Base-by-base conservation (phyloP, 129 eudicot species). In the Escallonia rubra region DNA sequence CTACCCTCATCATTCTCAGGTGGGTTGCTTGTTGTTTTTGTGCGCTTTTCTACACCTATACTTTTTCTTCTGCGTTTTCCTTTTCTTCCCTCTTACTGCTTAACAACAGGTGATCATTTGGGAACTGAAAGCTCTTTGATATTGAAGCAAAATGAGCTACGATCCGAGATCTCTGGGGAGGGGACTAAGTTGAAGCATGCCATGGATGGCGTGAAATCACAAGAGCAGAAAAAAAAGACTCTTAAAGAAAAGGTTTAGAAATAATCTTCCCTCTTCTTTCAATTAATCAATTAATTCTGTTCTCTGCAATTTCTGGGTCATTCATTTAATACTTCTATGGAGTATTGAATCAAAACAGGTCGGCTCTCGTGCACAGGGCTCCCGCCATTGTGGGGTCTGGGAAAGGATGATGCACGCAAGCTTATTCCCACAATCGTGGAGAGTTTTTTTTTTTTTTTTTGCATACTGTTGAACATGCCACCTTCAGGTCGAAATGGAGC, bases 171-270 rank as follows among this genome's bases (percentile, higher is more conserved):
- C 60, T 9, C 43, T 34, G 68, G 49, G 68, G 76, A 83, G 61
- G 81, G 72, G 56, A 55, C 55, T 43, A 70, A 70, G 63, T 64
- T 49, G 2, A 69, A 64, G 38, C 10, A 39, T 67, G 23, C 68
- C 39, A 15, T 43, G 61, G 50, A 66, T 66, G 80, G 69, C 57
- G 55, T 66, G 62, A 75, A 75, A 67, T 56, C 81, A 44, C 51
- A 61, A 2, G 72, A 66, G 58, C 84, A 42, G 50, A 82, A 80
- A 80, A 64, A 89, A 60, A 85, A 85, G 81, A 50, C 70, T 51
- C 54, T 71, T 53, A 79, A 79, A 58, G 83, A 76, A 76, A 84
- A 87, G 90, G 95, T 87, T 34, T 47, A 63, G 5, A 41, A 23
- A 23, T 23, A 23, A 59, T 11, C 45, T 41, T 38, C 57, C 41